These are phyloP conservation scores for Candida glaebosa DNA, from an alignment of 805 yeast species.

Conservation along the genomic window DNA sequence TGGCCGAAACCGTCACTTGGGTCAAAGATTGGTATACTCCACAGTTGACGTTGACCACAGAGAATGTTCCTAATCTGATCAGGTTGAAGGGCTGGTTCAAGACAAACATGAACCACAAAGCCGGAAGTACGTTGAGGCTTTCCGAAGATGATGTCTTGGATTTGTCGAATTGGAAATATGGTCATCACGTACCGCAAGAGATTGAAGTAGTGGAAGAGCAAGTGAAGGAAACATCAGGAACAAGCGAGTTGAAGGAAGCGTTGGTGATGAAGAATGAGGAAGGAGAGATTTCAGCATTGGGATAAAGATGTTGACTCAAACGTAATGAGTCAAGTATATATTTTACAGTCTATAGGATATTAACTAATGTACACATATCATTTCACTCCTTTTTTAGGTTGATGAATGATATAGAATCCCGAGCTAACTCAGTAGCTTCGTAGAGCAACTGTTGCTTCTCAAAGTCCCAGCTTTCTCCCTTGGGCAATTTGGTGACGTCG, in stretches of 20 bases:
- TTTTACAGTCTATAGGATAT: neutral
- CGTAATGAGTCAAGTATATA: too few relatives aligned
- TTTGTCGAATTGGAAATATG: slow-evolving; percentile 33
- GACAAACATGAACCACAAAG: slow-evolving; percentile 17
- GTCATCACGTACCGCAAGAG: neutral
- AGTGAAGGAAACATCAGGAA: slow-evolving; percentile 5
- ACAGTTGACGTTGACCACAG: slow-evolving; percentile 4
- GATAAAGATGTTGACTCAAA: too few relatives aligned
- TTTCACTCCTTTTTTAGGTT: slow-evolving; percentile 31
- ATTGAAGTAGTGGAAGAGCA: neutral
- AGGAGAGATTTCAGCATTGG: neutral
- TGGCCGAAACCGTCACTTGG: slow-evolving; percentile 31
- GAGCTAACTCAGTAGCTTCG: slow-evolving; percentile 47
- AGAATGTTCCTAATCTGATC: slow-evolving; percentile 10
- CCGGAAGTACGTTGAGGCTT: neutral
- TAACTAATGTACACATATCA: neutral
- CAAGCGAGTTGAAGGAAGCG: slow-evolving; percentile 15
- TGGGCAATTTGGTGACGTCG: slow-evolving; percentile 37
- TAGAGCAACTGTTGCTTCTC: slow-evolving; percentile 46
- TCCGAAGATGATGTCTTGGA: slow-evolving; percentile 41
- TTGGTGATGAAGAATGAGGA: slow-evolving; percentile 8
- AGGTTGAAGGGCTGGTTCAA: slow-evolving; percentile 39
- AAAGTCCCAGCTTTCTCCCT: slow-evolving; percentile 48
- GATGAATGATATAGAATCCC: slow-evolving; percentile 58
- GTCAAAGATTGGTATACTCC: slow-evolving; percentile 38